Evolutionary conservation across 2,329 filamentous ascomycete species (phyloP), one percentile per base, ranked within the genome.

Genomic region (Keithomyces neogunnii): DNA sequence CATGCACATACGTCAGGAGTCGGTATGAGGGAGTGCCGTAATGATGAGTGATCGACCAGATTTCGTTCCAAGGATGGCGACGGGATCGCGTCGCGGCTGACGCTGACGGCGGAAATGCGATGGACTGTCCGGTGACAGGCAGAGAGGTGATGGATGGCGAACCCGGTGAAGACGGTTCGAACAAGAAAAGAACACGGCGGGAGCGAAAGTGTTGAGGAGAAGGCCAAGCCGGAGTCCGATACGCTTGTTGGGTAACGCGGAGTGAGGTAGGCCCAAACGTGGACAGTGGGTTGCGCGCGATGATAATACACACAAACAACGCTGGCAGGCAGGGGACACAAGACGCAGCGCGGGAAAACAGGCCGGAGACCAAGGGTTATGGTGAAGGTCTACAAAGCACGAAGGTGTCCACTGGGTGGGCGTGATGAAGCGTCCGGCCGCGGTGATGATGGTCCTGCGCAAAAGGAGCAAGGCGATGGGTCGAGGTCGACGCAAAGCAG

Each of bases 1-100:
- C 73, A 74, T 75, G 67, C 73, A 73, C 67, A 66, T 65, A 58
- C 64, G 66, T 57, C 53, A 47, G 53, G 31, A 50, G 52, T 50
- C 13, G 35, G 19, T 7, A n/a, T 43, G 35, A 49, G 28, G 33
- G 39, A 31, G 51, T 52, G 52, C 49, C 43, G 46, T 46, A n/a
- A 39, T 38, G 26, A 35, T 47, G 36, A 32, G 47, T 36, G n/a
- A 13, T 47, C n/a, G 40, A 30, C 28, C 26, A 46, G 32, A 19
- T 19, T 48, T 31, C 30, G 36, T 33, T 46, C 19, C 19, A 19
- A 19, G 53, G 5, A 50, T 13, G 47, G 30, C 45, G 51, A 55
- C 57, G 55, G 55, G 58, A 36, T 43, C 45, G 50, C 48, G 54
- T 50, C 43, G 48, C 39, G 45, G 40, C 39, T 42, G 19, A 19